Evolutionary conservation across 768 basidiomycete genomes (phyloP).

Genomic region (Lentinula guzmanii): DNA sequence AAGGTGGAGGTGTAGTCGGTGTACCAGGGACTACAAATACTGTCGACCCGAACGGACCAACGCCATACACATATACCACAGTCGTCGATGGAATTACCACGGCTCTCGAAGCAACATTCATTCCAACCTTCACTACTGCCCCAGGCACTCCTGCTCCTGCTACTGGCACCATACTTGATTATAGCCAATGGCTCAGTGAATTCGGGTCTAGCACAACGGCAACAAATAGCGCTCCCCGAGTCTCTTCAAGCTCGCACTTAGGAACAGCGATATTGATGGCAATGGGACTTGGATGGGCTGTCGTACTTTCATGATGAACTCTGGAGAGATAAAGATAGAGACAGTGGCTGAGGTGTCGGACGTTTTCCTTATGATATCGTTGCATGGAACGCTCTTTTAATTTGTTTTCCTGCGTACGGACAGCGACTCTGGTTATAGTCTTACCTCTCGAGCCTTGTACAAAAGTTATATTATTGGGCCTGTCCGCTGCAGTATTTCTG

Average conservation of each 20-base stretch:
- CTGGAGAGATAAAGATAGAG: background rate
- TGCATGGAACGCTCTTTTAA: background rate
- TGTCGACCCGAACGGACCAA: background rate
- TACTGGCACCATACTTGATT: conserved; percentile 4
- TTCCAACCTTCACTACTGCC: conserved; percentile 3
- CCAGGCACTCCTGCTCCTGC: background rate
- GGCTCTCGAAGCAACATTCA: conserved; percentile 1
- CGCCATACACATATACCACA: conserved; percentile 9
- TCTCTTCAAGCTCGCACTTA: background rate
- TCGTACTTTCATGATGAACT: background rate
- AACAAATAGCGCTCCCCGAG: background rate
- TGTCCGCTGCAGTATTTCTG: background rate
- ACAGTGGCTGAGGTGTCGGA: background rate
- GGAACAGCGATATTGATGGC: background rate
- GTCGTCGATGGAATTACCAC: conserved; percentile 2
- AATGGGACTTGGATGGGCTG: background rate
- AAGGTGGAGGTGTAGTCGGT: conserved; percentile 2
- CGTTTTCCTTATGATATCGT: background rate
- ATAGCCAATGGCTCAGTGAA: conserved; percentile 4
- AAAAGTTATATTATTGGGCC: background rate
- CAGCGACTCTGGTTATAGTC: background rate
- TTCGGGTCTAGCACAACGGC: conserved; percentile 1
- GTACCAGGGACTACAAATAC: background rate
- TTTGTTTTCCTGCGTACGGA: background rate
- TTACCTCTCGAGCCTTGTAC: background rate